Conservation (phyloP, 1,284 basidiomycete species). For the Cutaneotrichosporon sp. region DNA sequence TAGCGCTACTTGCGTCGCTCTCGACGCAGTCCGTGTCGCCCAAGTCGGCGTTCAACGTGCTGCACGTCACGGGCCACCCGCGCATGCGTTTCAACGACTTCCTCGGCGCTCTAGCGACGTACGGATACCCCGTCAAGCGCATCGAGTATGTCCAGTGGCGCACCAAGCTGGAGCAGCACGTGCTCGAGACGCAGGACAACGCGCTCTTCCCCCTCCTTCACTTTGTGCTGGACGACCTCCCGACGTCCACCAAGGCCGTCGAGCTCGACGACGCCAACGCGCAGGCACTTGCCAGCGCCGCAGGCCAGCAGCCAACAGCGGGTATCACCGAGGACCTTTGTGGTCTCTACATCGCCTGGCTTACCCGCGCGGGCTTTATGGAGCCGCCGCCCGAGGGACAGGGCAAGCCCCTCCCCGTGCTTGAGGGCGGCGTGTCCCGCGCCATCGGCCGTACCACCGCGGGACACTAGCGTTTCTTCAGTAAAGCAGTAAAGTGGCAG, state of each 20-base stretch:
- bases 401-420: conserved; percentile 40
- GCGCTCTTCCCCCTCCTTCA: conserved; percentile 95
- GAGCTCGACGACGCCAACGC: conserved; percentile 87
- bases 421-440: conserved; percentile 42
- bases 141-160: conserved; percentile 93
- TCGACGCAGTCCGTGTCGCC: conserved; percentile 58
- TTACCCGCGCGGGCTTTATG: conserved; percentile 80
- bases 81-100: conserved; percentile 86
- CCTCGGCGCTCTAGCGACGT: conserved; percentile 66
- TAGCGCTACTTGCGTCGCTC: conserved; percentile 73
- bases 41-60: conserved; percentile 56
- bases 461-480: conserved; percentile 15
- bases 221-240: conserved; percentile 94
- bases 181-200: conserved; percentile 88
- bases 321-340: conserved; percentile 74
- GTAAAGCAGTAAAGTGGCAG: background rate
- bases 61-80: conserved; percentile 84
- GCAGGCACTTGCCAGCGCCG: conserved; percentile 57
- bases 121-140: conserved; percentile 73
- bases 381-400: conserved; percentile 54
- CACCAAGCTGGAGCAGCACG: conserved; percentile 85
- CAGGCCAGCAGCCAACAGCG: conserved; percentile 52
- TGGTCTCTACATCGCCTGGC: conserved; percentile 90
- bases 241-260: conserved; percentile 91
- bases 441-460: conserved; percentile 48